Evolutionary conservation across 495 filamentous ascomycete species (phyloP), one percentile per base, ranked within the genome.

Genomic region (Penicillium mononematosum): DNA sequence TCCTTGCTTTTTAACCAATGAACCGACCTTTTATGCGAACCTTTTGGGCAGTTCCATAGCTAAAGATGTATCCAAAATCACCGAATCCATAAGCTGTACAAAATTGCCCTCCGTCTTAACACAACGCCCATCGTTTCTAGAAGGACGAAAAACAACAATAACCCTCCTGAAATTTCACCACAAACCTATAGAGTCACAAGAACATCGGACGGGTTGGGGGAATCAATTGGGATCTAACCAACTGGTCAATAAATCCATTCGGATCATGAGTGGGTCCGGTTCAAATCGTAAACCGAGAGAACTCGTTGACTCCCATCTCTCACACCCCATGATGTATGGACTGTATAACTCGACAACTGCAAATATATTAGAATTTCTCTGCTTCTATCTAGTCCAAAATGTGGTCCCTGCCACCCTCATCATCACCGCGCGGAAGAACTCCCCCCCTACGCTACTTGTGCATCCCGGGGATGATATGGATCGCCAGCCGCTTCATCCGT

Each of bases 61-160:
- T 50, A 41, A 50, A 59, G 1, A 48, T 54, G 43, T 59, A 65
- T 3, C 62, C 62, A 22, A 65, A 24, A n/a, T 47, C 24, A 1
- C 45, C 62, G 29, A 61, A 65, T 17, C 58, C 58, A 46, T 65
- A 65, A 11, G 58, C 55, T 65, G 62, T 16, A 61, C 62, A n/a
- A 29, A 24, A 25, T 58, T 27, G 0, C 58, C 58, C 16, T 65
- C 22, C 4, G 4, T 4, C 62, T 65, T 52, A 4, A 61, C 20
- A 3, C 55, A 55, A 53, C 46, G 61, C 2, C 62, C 58, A 2
- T 52, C 59, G 11, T 61, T 61, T 32, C 59, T 49, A 3, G 34
- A 47, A 19, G 62, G 62, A 20, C 62, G 46, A 38, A 59, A 65
- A 17, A 32, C 62, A 17, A 61, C 59, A 39, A 65, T 59, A 25